Conservation (phyloP, 2,329 filamentous ascomycete species). For the Pseudonectria foliicola region DNA sequence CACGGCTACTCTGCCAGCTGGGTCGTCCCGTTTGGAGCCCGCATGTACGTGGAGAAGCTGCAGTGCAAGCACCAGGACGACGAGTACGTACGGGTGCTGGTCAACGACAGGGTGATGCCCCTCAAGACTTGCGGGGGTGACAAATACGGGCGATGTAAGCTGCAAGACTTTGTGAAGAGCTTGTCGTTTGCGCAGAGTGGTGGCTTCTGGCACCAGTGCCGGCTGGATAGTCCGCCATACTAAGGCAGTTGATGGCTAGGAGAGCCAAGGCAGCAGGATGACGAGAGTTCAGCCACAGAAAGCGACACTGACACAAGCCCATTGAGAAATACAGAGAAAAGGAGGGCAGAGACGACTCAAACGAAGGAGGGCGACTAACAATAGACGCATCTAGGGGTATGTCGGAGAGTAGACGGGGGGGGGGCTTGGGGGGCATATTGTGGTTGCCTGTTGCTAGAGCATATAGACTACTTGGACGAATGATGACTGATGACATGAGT, state of each 20-base stretch:
- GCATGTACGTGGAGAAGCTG: slow-evolving; percentile 87
- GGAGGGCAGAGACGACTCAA: no score
- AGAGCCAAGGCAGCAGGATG: no score
- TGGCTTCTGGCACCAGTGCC: slow-evolving; percentile 57
- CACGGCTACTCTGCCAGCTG: slow-evolving; percentile 69
- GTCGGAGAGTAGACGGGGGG: no score
- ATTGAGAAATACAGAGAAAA: no score
- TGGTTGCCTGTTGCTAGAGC: no score
- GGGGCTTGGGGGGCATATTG: no score
- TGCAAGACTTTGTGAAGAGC: slow-evolving; percentile 66
- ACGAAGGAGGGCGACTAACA: no score
- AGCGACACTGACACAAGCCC: no score
- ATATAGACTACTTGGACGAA: no score
- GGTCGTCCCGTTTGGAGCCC: slow-evolving; percentile 73
- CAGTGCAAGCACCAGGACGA: slow-evolving; percentile 49
- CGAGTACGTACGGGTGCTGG: slow-evolving; percentile 68
- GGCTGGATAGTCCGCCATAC: not conserved
- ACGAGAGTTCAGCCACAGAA: no score
- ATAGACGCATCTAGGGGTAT: no score
- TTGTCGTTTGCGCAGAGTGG: slow-evolving; percentile 65
- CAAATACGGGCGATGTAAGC: slow-evolving; percentile 59
- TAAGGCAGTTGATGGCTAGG: not conserved
- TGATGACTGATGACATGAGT: no score
- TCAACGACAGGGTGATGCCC: slow-evolving; percentile 78
- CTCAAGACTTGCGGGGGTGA: slow-evolving; percentile 66